Conservation (phyloP, 2,329 filamentous ascomycete genomes). For the Camptophora hylomeconis region DNA sequence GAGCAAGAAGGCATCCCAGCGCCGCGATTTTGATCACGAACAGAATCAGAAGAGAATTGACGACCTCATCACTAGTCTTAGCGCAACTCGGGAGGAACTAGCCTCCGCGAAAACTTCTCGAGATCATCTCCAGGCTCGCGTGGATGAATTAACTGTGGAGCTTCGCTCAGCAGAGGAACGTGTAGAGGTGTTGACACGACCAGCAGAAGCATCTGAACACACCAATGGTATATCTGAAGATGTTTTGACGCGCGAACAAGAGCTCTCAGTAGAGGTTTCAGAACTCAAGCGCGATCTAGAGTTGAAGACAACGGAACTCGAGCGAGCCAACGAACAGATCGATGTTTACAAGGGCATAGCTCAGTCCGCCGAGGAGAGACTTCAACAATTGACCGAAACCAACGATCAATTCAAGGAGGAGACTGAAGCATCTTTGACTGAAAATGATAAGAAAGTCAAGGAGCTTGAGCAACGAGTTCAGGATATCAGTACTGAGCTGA, state of each 20-base stretch:
- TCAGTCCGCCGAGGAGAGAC: constrained; percentile 73
- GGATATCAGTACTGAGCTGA: constrained; percentile 71
- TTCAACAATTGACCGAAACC: constrained; percentile 64
- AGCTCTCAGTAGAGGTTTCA: constrained; percentile 68
- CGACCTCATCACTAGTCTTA: constrained; percentile 68
- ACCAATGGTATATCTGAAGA: constrained; percentile 40
- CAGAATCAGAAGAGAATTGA: constrained; percentile 87
- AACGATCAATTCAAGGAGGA: constrained; percentile 83
- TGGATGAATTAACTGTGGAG: constrained; percentile 80
- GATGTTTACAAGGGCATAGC: constrained; percentile 84
- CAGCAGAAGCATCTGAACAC: constrained; percentile 34
- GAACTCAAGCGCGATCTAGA: constrained; percentile 83
- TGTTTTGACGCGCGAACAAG: constrained; percentile 54
- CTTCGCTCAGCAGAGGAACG: constrained; percentile 82
- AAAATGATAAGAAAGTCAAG: constrained; percentile 67
- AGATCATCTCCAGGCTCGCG: constrained; percentile 77
- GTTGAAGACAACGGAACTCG: constrained; percentile 63
- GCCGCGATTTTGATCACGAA: constrained; percentile 81
- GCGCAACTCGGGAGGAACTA: constrained; percentile 74
- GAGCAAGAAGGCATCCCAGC: constrained; percentile 64
- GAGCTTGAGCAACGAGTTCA: constrained; percentile 75
- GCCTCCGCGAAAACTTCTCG: constrained; percentile 73
- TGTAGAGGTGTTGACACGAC: constrained; percentile 63
- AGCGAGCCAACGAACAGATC: constrained; percentile 65
- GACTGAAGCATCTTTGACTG: constrained; percentile 58